Conservation (phyloP, 306 rosid genomes). For the Quercus parvula region DNA sequence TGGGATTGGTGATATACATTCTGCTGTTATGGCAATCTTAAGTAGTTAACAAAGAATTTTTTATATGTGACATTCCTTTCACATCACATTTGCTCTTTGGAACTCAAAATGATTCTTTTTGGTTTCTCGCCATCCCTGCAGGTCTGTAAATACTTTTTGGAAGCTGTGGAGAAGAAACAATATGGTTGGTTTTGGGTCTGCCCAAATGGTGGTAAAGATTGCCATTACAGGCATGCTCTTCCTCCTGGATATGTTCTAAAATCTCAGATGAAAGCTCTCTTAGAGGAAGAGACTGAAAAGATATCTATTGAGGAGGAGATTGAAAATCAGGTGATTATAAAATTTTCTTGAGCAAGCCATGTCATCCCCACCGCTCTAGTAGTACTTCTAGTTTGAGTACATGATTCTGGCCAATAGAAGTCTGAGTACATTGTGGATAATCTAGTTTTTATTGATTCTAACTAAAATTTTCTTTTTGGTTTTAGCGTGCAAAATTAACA, state of each 20-base stretch:
- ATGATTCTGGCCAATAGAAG: not conserved
- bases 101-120: not conserved
- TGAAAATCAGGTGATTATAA: conserved; percentile 37
- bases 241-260: conserved; percentile 91
- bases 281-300: conserved; percentile 74
- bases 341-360: conserved; percentile 25
- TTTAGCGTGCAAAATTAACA: conserved; percentile 72
- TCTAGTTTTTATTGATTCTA: not conserved
- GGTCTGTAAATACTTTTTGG: conserved; percentile 64
- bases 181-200: conserved; percentile 98
- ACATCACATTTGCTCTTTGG: not conserved
- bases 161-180: conserved; percentile 95
- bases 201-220: conserved; percentile 86
- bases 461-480: not conserved
- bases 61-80: conserved; percentile 3
- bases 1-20: not conserved
- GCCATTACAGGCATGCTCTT: conserved; percentile 98
- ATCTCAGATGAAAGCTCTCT: conserved; percentile 96
- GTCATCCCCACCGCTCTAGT: not conserved
- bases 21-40: not conserved
- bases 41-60: not conserved
- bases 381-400: not conserved
- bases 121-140: conserved; percentile 18
- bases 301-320: conserved; percentile 75
- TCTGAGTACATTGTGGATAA: not conserved